A percentile compares a stretch with the other conserved stretches of the same genome.
Evolutionary conservation across 495 filamentous ascomycete genomes (phyloP).

Genomic region (Hypomontagnella submonticulosa): DNA sequence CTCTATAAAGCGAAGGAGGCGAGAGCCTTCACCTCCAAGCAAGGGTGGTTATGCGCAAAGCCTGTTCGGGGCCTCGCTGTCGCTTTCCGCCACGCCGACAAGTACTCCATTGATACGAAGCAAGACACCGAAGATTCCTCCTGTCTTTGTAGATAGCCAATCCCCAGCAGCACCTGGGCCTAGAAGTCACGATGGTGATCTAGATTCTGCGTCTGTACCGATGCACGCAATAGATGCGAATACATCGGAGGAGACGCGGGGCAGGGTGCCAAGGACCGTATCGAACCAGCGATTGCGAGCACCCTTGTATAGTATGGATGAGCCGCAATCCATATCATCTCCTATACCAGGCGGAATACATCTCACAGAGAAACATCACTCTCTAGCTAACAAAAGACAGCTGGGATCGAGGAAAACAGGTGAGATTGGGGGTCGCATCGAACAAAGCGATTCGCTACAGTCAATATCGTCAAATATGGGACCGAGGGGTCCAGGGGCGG

Average conservation of each 20-base stretch:
- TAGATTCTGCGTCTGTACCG: constrained; percentile 1
- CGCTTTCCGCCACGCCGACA: constrained; percentile 53
- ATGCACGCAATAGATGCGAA: background rate
- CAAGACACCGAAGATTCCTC: constrained; percentile 24
- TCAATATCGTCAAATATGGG: constrained; percentile 5
- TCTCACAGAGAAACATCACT: background rate
- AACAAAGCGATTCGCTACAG: constrained; percentile 1
- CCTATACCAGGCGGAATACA: background rate
- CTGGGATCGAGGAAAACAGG: constrained; percentile 1
- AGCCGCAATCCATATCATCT: background rate
- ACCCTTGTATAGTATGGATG: background rate
- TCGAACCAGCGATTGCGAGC: background rate
- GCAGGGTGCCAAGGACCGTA: constrained; percentile 4
- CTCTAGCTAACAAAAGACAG: background rate
- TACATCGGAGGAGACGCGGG: background rate
- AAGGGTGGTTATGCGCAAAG: constrained; percentile 64
- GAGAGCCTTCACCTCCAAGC: constrained; percentile 51
- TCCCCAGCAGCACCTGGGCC: constrained; percentile 18
- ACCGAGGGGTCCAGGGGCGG: background rate
- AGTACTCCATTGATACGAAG: constrained; percentile 50
- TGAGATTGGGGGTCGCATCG: background rate
- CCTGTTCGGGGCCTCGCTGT: constrained; percentile 61
- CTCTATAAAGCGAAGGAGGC: constrained; percentile 52
- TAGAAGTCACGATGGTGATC: constrained; percentile 5
- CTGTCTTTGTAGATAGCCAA: constrained; percentile 21